Conservation (phyloP, 2,329 filamentous ascomycete species). For the Apiospora arundinis region DNA sequence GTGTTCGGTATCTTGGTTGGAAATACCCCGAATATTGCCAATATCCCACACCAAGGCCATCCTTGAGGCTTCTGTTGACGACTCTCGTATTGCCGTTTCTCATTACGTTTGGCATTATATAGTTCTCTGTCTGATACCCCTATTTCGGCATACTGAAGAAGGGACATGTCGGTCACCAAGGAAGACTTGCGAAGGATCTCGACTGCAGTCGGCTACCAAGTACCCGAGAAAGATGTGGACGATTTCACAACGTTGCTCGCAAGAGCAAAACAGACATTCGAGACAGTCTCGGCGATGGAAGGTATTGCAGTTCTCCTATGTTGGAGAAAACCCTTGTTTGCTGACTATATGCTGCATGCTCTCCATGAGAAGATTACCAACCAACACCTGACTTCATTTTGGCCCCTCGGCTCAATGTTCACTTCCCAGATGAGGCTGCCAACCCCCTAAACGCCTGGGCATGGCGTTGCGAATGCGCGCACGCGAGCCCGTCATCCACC, state of each 20-base stretch:
- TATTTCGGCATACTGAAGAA: background rate
- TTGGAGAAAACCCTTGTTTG: background rate
- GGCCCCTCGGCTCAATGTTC: conserved; percentile 34
- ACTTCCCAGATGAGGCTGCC: conserved; percentile 39
- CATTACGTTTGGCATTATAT: background rate
- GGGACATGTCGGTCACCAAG: conserved; percentile 23
- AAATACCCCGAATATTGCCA: background rate
- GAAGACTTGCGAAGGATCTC: conserved; percentile 33
- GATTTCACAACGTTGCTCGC: conserved; percentile 37
- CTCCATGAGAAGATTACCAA: conserved; percentile 42
- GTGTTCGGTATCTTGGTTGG: background rate
- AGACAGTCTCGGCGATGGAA: conserved; percentile 28
- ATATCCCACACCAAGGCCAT: background rate
- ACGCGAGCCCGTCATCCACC: conserved; percentile 34
- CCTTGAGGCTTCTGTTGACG: background rate
- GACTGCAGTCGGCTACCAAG: conserved; percentile 37
- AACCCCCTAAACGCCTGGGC: conserved; percentile 51
- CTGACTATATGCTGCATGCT: conserved; percentile 23
- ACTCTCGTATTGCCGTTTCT: background rate
- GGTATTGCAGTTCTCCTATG: conserved; percentile 22
- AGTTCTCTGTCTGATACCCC: background rate
- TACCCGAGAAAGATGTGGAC: conserved; percentile 35
- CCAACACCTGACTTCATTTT: conserved; percentile 32
- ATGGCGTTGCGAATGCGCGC: conserved; percentile 46
- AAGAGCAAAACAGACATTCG: conserved; percentile 25